A percentile compares a stretch with the other conserved stretches of the same genome.
Evolutionary conservation across 306 rosid species (phyloP).

Genomic region (Cyclanthera cordifolia): DNA sequence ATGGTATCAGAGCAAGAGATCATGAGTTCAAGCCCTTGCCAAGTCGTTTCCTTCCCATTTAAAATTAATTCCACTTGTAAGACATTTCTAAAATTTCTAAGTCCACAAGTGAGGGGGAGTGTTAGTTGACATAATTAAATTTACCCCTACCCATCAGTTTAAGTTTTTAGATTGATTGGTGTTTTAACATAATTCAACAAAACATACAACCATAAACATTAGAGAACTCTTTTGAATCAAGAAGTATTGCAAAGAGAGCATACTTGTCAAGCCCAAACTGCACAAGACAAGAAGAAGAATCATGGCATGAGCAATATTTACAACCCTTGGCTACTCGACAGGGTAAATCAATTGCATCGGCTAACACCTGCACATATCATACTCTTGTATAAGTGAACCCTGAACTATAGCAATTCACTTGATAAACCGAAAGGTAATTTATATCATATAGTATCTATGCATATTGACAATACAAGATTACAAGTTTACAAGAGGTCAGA

Average conservation of each 20-base stretch:
- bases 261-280: conserved; percentile 75
- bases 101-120: too few relatives aligned
- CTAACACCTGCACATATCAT: conserved; percentile 62
- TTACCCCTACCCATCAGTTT: too few relatives aligned
- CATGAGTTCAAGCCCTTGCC: too few relatives aligned
- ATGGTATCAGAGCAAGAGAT: too few relatives aligned
- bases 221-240: conserved; percentile 12
- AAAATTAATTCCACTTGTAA: too few relatives aligned
- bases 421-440: background rate
- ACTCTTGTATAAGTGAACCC: conserved; percentile 11
- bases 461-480: background rate
- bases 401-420: background rate
- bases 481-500: background rate
- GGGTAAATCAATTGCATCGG: conserved; percentile 72
- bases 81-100: too few relatives aligned
- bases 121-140: too few relatives aligned
- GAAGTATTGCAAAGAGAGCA: conserved; percentile 13
- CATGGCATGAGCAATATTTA: conserved; percentile 70
- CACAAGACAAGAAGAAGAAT: conserved; percentile 93
- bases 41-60: too few relatives aligned
- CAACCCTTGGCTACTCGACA: conserved; percentile 99
- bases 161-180: too few relatives aligned
- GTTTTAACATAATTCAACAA: too few relatives aligned
- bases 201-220: background rate
- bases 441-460: background rate